Evolutionary conservation across 805 yeast genomes (phyloP), one percentile per base, ranked within the genome.

Genomic region (Kuraishia piskuri): DNA sequence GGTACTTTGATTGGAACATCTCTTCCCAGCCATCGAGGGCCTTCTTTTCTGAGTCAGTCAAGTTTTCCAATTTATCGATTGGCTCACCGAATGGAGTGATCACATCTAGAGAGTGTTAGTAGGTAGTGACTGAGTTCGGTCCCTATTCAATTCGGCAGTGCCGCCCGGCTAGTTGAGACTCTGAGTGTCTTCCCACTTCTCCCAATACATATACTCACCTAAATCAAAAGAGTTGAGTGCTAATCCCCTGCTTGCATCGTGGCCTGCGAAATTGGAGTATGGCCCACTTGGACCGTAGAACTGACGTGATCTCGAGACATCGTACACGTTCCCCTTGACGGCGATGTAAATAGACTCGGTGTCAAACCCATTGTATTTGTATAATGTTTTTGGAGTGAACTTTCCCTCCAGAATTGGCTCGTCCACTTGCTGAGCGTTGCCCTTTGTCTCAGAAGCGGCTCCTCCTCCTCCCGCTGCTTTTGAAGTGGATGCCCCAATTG

Each of bases 231-330:
- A 87, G 68, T 90, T 91, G 61, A 80, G 73, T 0, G 97, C 97
- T 53, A 92, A 77, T 0, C 97, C 98, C 58, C 98, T 76, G 0
- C 95, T 86, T 2, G 97, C 97, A 70, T 92, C 98, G 59, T 88
- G 86, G 1, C 98, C 98, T 0, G 97, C 97, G 75, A 92, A 92
- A 64, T 88, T 89, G 47, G 88, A 83, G 69, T 92, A 92, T 0
- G 97, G 96, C 0, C 97, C 97, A 26, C 92, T 88, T 6, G 98
- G 98, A 0, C 98, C 98, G 68, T 92, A 92, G 65, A 92, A 91
- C 49, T 80, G 79, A 58, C 91, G 80, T 0, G 96, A 96, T 10
- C 75, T 73, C 4, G 88, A 73, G 21, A 90, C 96, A 63, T 92
- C 97, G 62, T 79, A 92, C 2, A 92, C 96, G 23, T 77, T 84